Evolutionary conservation across 179 eudicot species (phyloP), one percentile per base, ranked within the genome.

Genomic region (Camellia oleifera): DNA sequence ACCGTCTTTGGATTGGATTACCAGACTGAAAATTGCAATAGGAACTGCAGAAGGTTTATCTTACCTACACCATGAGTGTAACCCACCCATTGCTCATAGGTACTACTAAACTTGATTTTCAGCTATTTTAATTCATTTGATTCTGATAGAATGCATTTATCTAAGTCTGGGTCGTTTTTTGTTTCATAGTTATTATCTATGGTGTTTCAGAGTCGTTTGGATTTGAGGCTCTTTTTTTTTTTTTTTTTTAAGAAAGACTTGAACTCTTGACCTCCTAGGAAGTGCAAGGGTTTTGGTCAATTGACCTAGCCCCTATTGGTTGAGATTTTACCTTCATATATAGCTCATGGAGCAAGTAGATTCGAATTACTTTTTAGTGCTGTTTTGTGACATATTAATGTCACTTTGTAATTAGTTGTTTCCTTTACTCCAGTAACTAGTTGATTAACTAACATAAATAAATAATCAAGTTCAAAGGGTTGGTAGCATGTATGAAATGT

Each of bases 1-100:
- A 82, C 92, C 89, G 82, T 94, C 98, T 73, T 84, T 94, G 72
- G 98, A 94, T 88, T 94, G 98, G 98, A 94, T 94, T 40, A 92
- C 98, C 15, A 90, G 98, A 80, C 81, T 87, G 78, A 94, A 94
- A 83, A 94, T 92, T 78, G 98, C 97, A 7, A 93, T 83, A 5
- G 98, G 95, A 69, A 90, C 94, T 57, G 98, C 98, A 0, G 97
- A 94, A 84, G 97, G 88, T 82, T 83, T 94, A 72, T 77, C 87
- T 9, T 94, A 91, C 85, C 87, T 94, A 23, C 98, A 94, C 82
- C 94, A 92, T 79, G 98, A 94, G 66, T 94, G 97, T 81, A 79
- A 72, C 32, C 95, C 98, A n/a, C 91, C 98, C 15, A 87, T 90
- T 78, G 98, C 93, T 69, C 98, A 94, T 82, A 89, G 98, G 98